Evolutionary conservation across 2,329 filamentous ascomycete species (phyloP).

Genomic region (Epichloe coenophiala): DNA sequence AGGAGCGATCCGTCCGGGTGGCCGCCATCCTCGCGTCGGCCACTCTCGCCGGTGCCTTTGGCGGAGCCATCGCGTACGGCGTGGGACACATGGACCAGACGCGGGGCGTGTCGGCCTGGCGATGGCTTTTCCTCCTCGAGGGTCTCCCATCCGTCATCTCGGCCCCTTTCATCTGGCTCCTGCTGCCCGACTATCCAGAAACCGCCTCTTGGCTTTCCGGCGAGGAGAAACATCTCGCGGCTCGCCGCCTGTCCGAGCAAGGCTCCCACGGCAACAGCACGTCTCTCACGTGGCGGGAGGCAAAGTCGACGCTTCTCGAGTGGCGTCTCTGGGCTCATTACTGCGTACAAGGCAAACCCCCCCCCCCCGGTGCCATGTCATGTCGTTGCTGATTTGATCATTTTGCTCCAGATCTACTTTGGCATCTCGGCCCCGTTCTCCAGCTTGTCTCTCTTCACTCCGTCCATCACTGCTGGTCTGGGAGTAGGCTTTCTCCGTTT

Average conservation of each 20-base stretch:
- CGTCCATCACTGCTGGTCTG: constrained; percentile 44
- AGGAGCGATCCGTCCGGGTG: constrained; percentile 55
- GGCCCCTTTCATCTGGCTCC: constrained; percentile 49
- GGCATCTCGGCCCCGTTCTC: constrained; percentile 41
- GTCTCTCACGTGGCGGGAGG: constrained; percentile 51
- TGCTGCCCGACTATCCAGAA: constrained; percentile 56
- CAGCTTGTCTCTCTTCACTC: constrained; percentile 47
- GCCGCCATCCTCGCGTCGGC: constrained; percentile 57
- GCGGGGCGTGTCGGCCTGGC: constrained; percentile 51
- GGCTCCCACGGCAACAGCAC: constrained; percentile 45
- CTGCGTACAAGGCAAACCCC: constrained; percentile 11
- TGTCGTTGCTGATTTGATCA: no score
- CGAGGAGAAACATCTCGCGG: constrained; percentile 43
- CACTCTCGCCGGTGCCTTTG: constrained; percentile 59
- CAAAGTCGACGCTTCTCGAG: constrained; percentile 53
- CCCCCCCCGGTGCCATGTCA: no score
- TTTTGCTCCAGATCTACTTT: constrained; percentile 25
- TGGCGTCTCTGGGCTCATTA: constrained; percentile 57
- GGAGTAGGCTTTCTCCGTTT: constrained; percentile 8
- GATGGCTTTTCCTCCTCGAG: constrained; percentile 51
- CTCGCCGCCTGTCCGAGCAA: constrained; percentile 29
- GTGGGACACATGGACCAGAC: constrained; percentile 58
- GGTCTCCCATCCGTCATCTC: constrained; percentile 52
- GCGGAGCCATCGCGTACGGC: constrained; percentile 58
- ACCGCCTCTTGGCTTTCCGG: constrained; percentile 47